Conservation (phyloP, 2,329 filamentous ascomycete genomes). For the Penicillium expansum region DNA sequence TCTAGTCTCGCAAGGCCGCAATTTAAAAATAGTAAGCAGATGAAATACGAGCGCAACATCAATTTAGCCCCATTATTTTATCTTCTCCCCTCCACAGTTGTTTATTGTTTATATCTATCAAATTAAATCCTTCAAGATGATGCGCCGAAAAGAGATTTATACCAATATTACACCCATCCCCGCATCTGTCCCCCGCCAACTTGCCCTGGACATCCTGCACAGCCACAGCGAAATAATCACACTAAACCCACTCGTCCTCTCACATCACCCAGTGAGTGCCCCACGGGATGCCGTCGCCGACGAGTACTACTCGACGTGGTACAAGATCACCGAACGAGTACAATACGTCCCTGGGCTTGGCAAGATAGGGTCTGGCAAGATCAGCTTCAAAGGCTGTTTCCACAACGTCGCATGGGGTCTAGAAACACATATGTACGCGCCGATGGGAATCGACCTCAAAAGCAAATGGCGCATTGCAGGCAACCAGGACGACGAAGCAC, state of each 20-base stretch:
- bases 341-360: slow-evolving; percentile 64
- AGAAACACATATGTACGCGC: slow-evolving; percentile 80
- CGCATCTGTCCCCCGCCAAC: slow-evolving; percentile 61
- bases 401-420: slow-evolving; percentile 69
- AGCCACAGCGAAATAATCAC: slow-evolving; percentile 82
- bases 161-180: slow-evolving; percentile 79
- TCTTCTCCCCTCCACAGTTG: too few relatives aligned
- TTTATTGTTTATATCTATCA: neutral
- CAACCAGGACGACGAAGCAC: slow-evolving; percentile 66
- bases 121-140: slow-evolving; percentile 6
- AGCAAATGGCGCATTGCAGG: slow-evolving; percentile 76
- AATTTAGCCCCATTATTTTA: neutral
- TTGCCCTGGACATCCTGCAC: slow-evolving; percentile 73
- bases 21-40: neutral
- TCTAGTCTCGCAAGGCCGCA: neutral
- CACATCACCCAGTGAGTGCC: slow-evolving; percentile 65
- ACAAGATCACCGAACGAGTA: slow-evolving; percentile 73
- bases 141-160: slow-evolving; percentile 21
- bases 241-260: slow-evolving; percentile 77
- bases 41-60: neutral
- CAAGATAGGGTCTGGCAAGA: slow-evolving; percentile 60
- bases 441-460: slow-evolving; percentile 74
- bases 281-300: slow-evolving; percentile 66
- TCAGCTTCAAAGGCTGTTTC: slow-evolving; percentile 79
- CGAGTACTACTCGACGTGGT: slow-evolving; percentile 73